Percentiles rank a stretch among this genome's conserved stretches.
Evolutionary conservation across 2,329 filamentous ascomycete genomes (phyloP).

Genomic region (Dactylellina parvicollis): DNA sequence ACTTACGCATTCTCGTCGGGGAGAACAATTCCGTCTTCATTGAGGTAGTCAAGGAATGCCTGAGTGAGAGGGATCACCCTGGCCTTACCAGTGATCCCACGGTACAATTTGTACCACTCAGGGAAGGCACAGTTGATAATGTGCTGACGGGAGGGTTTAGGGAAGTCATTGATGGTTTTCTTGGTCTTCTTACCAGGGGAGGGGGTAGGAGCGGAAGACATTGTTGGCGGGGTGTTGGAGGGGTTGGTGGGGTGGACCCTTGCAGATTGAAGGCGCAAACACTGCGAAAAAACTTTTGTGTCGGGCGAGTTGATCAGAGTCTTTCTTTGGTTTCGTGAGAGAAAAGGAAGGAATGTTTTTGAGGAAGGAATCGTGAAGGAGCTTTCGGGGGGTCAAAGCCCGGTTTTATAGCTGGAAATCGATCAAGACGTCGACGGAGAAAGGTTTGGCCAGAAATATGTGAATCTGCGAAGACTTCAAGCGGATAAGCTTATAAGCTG

Average conservation of each 20-base stretch:
- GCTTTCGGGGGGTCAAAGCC: background rate
- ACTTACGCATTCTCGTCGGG: conserved; percentile 70
- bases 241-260: conserved; percentile 27
- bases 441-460: too few species aligned
- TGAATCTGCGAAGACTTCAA: background rate
- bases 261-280: conserved; percentile 13
- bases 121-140: conserved; percentile 96
- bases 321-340: background rate
- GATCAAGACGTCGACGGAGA: background rate
- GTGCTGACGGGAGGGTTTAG: conserved; percentile 83
- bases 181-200: conserved; percentile 16
- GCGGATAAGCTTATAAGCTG: too few species aligned
- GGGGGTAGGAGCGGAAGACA: background rate
- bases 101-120: conserved; percentile 87
- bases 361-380: background rate
- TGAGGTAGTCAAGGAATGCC: conserved; percentile 84
- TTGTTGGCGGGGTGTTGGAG: conserved; percentile 13
- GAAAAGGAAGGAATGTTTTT: background rate
- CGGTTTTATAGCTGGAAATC: background rate
- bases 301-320: background rate
- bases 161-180: conserved; percentile 67
- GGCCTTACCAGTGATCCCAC: conserved; percentile 82
- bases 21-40: conserved; percentile 89
- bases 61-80: conserved; percentile 79
- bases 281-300: background rate